Conservation (phyloP, 2,329 filamentous ascomycete species). For the Xylaria sp. region DNA sequence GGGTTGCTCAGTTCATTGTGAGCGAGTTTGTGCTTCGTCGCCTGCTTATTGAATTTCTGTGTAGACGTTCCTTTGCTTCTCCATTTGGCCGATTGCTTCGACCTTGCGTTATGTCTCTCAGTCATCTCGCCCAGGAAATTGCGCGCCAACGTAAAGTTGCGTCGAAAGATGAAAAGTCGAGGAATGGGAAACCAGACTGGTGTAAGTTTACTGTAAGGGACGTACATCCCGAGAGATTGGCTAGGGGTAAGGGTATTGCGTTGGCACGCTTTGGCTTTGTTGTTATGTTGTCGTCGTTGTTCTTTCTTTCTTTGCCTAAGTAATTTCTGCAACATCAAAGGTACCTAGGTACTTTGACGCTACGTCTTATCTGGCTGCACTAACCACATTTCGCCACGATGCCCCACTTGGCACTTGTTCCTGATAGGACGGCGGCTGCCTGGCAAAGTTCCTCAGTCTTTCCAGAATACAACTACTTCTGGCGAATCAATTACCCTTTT, state of each 20-base stretch:
- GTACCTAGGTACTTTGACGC: not conserved
- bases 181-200: constrained; percentile 10
- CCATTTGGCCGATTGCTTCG: constrained; percentile 29
- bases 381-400: not conserved
- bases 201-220: constrained; percentile 13
- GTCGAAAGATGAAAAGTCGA: constrained; percentile 20
- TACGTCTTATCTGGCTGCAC: not conserved
- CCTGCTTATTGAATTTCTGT: constrained; percentile 13
- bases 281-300: not conserved
- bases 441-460: too few species aligned
- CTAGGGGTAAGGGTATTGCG: constrained; percentile 9
- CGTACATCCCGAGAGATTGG: constrained; percentile 19
- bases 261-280: constrained; percentile 20
- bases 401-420: constrained; percentile 9
- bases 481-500: too few species aligned
- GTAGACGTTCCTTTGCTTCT: constrained; percentile 21
- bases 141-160: constrained; percentile 26
- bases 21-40: constrained; percentile 6
- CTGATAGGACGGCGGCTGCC: not conserved
- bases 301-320: constrained; percentile 16
- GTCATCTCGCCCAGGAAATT: constrained; percentile 21
- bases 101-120: constrained; percentile 19
- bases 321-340: constrained; percentile 9
- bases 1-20: constrained; percentile 17
- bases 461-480: too few species aligned